phyloP scores from a whole-genome alignment of 805 yeast species.

The Millerago galiae region DNA sequence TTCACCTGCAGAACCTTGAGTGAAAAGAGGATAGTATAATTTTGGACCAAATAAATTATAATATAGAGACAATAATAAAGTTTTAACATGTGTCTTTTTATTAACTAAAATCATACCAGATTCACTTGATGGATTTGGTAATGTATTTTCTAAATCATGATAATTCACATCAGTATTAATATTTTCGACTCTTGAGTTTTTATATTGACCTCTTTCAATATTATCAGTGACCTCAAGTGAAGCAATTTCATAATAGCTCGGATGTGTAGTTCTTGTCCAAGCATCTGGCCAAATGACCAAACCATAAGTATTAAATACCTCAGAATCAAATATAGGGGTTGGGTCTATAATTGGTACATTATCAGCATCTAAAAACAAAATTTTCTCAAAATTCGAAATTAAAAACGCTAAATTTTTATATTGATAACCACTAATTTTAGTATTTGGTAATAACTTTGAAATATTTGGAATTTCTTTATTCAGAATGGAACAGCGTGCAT shows the following conservation, averaged over 20 bases:
- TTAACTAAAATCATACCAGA: constrained; percentile 56
- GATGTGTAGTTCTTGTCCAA: constrained; percentile 65
- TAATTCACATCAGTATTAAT: constrained; percentile 28
- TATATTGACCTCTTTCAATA: constrained; percentile 30
- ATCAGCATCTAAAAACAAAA: constrained; percentile 66
- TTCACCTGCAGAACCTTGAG: constrained; percentile 70
- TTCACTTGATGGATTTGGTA: constrained; percentile 61
- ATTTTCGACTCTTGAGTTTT: constrained; percentile 22
- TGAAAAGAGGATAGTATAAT: constrained; percentile 52
- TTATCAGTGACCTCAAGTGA: constrained; percentile 28
- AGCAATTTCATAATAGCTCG: constrained; percentile 50
- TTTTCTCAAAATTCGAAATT: constrained; percentile 63
- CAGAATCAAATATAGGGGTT: constrained; percentile 40
- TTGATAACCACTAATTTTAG: constrained; percentile 54
- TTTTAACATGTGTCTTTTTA: constrained; percentile 45
- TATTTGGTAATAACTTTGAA: constrained; percentile 32
- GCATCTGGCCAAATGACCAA: constrained; percentile 63
- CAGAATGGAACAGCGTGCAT: constrained; percentile 60
- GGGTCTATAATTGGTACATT: constrained; percentile 61
- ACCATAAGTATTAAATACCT: constrained; percentile 35
- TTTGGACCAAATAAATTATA: constrained; percentile 57
- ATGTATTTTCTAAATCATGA: constrained; percentile 51
- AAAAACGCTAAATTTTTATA: constrained; percentile 61
- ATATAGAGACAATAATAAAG: constrained; percentile 47
- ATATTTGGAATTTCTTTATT: constrained; percentile 49